Conservation (phyloP, 2,329 filamentous ascomycete species). For the Xylaria sp. region DNA sequence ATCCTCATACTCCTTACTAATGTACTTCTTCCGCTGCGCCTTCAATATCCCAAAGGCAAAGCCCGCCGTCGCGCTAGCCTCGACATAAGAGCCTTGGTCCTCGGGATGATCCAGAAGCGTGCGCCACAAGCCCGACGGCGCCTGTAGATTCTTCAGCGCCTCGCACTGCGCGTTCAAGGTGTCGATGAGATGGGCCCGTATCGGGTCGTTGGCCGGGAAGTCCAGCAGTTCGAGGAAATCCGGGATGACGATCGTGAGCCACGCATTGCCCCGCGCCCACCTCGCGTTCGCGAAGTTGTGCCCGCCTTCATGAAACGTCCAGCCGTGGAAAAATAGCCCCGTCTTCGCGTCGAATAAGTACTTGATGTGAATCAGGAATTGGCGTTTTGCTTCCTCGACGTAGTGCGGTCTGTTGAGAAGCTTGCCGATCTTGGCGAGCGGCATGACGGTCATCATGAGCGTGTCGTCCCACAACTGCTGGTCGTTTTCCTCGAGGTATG, state of each 20-base stretch:
- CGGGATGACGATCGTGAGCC: constrained; percentile 85
- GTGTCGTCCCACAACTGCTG: constrained; percentile 88
- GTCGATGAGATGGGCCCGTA: constrained; percentile 68
- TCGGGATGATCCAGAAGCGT: constrained; percentile 77
- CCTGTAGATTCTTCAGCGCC: constrained; percentile 71
- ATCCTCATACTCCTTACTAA: constrained; percentile 69
- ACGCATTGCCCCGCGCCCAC: constrained; percentile 73
- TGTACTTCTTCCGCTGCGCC: constrained; percentile 74
- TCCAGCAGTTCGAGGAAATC: constrained; percentile 81
- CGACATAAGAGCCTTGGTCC: constrained; percentile 76
- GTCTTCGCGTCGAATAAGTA: constrained; percentile 79
- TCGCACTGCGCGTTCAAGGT: constrained; percentile 76
- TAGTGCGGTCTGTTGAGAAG: constrained; percentile 77
- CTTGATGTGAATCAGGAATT: constrained; percentile 81
- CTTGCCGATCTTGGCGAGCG: constrained; percentile 81
- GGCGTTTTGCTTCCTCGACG: constrained; percentile 79
- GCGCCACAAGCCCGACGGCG: constrained; percentile 73
- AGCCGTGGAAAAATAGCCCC: constrained; percentile 84
- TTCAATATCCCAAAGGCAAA: constrained; percentile 86
- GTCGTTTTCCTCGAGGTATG: constrained; percentile 75
- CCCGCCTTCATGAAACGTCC: constrained; percentile 77
- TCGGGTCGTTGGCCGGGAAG: constrained; percentile 69
- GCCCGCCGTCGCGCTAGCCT: constrained; percentile 81
- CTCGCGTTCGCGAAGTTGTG: constrained; percentile 69
- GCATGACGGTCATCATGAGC: constrained; percentile 87